Evolutionary conservation across 2,329 filamentous ascomycete genomes (phyloP), one percentile per base, ranked within the genome.

Genomic region (Juglanconis sp.): DNA sequence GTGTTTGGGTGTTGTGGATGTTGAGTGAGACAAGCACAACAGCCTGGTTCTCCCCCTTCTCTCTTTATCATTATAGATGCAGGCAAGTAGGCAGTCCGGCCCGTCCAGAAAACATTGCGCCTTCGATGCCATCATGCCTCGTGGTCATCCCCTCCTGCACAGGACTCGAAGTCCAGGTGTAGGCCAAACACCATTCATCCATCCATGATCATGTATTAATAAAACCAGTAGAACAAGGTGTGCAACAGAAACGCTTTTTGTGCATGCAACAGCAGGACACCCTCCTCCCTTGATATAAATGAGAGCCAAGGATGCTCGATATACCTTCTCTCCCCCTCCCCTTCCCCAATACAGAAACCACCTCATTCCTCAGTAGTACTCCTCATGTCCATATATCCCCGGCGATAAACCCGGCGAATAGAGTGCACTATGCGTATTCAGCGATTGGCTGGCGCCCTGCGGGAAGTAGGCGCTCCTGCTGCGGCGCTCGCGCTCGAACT

Each of bases 401-500:
- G 61, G 68, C 53, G 70, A 57, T 5, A 51, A 72, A 57, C 75
- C 73, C 65, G 69, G 69, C 48, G 77, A 72, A 79, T 80, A 83
- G 15, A 62, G 56, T 5, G 63, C 62, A 49, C 68, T 70, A 65
- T 71, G 68, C 69, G 30, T 61, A 51, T 59, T 74, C 73, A 48
- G 74, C 74, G 10, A 72, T 44, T 86, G 83, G 60, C 77, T 76
- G 34, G 78, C 78, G 17, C 77, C 79, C 79, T 81, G 24, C 46
- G 55, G 47, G 36, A 57, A 85, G 72, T 81, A 83, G 63, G 76
- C 76, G 68, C 71, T 76, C 65, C 76, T 77, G 55, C 74, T 71
- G 36, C 84, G 77, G 63, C 83, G 81, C 64, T 87, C 84, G 17
- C 84, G 79, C 80, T 99, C 95, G 72, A 98, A 99, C 76, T 99